Evolutionary conservation across 163 green algal genomes (phyloP).

Genomic region (Chlorella variabilis): DNA sequence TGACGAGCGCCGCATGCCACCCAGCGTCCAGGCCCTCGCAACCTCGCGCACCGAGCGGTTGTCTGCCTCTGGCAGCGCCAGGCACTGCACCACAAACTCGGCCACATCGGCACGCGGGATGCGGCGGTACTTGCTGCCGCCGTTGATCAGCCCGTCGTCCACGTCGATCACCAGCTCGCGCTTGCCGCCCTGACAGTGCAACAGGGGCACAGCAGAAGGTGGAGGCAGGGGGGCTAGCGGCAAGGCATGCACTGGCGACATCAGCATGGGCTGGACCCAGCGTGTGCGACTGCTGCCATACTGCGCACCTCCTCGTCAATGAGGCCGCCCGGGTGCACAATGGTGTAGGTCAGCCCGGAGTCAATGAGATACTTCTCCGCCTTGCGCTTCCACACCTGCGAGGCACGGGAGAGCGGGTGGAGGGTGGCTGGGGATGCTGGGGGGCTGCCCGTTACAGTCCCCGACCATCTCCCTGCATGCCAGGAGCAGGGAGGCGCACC

Average conservation of each 20-base stretch:
- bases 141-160: slow-evolving; percentile 81
- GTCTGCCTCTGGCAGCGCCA: slow-evolving; percentile 27
- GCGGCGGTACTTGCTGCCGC: slow-evolving; percentile 38
- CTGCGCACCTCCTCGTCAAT: slow-evolving; percentile 25
- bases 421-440: not conserved
- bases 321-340: slow-evolving; percentile 21
- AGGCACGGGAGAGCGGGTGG: not conserved
- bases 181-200: slow-evolving; percentile 80
- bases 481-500: not conserved
- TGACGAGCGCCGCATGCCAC: too few relatives aligned
- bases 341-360: slow-evolving; percentile 26
- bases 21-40: too few relatives aligned
- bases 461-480: not conserved
- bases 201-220: too few relatives aligned
- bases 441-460: not conserved
- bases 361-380: slow-evolving; percentile 89
- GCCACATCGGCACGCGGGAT: slow-evolving; percentile 92
- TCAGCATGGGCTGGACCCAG: too few relatives aligned
- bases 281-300: not conserved
- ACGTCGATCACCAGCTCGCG: slow-evolving; percentile 83
- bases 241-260: too few relatives aligned
- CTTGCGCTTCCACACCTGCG: slow-evolving; percentile 84
- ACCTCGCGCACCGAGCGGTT: slow-evolving; percentile 30
- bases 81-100: slow-evolving; percentile 63
- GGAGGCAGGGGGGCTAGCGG: not conserved